These are phyloP conservation scores for Leccinum ochraceum DNA, from an alignment of 768 basidiomycete species.

Conservation along the genomic window DNA sequence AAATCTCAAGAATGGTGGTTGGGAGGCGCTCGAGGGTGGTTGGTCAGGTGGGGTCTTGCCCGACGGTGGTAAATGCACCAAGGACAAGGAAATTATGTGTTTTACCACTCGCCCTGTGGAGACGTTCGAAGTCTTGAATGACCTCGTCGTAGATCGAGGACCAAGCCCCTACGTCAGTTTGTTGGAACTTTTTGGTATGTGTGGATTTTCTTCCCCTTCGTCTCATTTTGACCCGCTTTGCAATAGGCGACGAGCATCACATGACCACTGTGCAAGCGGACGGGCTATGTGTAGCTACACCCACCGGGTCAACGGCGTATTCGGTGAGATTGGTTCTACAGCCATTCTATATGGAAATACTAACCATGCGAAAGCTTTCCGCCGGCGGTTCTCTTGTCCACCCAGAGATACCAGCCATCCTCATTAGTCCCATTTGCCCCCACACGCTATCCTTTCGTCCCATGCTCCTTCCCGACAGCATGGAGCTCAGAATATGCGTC, in stretches of 20 bases:
- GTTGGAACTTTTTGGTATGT: conserved; percentile 92
- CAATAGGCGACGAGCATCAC: conserved; percentile 93
- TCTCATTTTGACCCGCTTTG: conserved; percentile 4
- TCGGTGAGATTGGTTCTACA: conserved; percentile 55
- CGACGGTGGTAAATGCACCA: conserved; percentile 51
- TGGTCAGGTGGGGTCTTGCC: conserved; percentile 47
- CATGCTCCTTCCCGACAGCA: conserved; percentile 97
- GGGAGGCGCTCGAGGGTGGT: conserved; percentile 94
- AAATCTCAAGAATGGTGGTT: conserved; percentile 85
- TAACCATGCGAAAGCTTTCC: conserved; percentile 57
- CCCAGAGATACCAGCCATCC: conserved; percentile 93
- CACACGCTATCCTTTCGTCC: conserved; percentile 98
- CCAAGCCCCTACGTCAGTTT: conserved; percentile 97
- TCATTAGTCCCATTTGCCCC: conserved; percentile 97
- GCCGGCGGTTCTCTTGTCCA: conserved; percentile 98
- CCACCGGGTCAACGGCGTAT: conserved; percentile 98
- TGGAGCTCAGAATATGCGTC: conserved; percentile 98
- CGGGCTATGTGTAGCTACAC: conserved; percentile 91
- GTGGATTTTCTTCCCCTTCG: background rate
- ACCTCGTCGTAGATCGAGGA: conserved; percentile 96
- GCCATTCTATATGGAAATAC: conserved; percentile 1
- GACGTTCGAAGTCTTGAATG: conserved; percentile 95
- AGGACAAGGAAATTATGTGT: conserved; percentile 98
- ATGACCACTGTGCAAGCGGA: conserved; percentile 99
- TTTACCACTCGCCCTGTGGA: conserved; percentile 94